Conservation (phyloP, 768 basidiomycete species). For the Tephrocybe sp. region DNA sequence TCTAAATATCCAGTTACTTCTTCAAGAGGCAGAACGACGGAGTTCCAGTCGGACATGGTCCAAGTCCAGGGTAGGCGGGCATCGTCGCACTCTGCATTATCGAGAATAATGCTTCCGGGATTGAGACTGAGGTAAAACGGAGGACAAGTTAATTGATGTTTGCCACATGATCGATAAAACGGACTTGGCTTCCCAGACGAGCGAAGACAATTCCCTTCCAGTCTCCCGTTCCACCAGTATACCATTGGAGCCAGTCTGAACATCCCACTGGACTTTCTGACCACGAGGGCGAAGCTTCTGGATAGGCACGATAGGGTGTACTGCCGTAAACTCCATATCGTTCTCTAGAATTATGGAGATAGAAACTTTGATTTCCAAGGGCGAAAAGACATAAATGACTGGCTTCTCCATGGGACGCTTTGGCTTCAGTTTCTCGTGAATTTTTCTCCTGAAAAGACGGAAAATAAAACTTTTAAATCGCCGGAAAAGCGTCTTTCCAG, state of each 20-base stretch:
- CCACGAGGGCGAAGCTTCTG: conserved; percentile 10
- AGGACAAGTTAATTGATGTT: neutral
- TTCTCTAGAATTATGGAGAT: conserved; percentile 29
- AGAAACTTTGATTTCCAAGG: conserved; percentile 21
- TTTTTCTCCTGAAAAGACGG: conserved; percentile 2
- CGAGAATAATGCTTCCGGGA: neutral
- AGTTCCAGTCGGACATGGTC: conserved; percentile 21
- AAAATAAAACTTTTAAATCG: conserved; percentile 8
- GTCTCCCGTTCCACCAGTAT: conserved; percentile 26
- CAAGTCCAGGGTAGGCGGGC: conserved; percentile 9
- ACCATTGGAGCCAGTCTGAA: conserved; percentile 25
- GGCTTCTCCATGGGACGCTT: conserved; percentile 23
- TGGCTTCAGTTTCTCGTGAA: neutral
- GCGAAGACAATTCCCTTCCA: conserved; percentile 27
- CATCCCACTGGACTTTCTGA: conserved; percentile 31
- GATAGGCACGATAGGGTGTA: conserved; percentile 31
- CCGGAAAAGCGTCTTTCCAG: conserved; percentile 1
- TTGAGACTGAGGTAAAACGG: conserved; percentile 2
- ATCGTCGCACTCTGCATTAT: neutral
- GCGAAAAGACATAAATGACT: conserved; percentile 33
- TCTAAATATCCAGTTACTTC: conserved; percentile 35
- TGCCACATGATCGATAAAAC: conserved; percentile 1
- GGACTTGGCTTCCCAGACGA: conserved; percentile 40
- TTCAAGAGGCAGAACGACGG: conserved; percentile 26
- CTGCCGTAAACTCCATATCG: conserved; percentile 30